Conservation (phyloP, 805 yeast species). For the Wilhelminamyces savonicus region DNA sequence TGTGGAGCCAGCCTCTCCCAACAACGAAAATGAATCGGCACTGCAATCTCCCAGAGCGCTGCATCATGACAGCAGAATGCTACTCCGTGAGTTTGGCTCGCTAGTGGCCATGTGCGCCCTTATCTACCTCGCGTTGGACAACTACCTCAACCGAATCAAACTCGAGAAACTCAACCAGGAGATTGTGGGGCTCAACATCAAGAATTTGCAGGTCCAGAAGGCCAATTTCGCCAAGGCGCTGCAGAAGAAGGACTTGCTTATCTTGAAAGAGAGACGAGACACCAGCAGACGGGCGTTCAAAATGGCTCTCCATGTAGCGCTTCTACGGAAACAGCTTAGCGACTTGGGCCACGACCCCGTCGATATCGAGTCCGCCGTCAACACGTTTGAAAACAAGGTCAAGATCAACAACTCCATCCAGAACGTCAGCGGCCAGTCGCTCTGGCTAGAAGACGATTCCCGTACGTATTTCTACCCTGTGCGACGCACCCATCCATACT, state of each 20-base stretch:
- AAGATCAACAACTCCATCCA: constrained; percentile 50
- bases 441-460: constrained; percentile 56
- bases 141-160: constrained; percentile 35
- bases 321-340: constrained; percentile 53
- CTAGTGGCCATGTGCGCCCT: constrained; percentile 38
- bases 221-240: constrained; percentile 44
- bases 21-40: no score
- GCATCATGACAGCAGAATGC: no score
- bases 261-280: constrained; percentile 46
- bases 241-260: constrained; percentile 46
- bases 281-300: constrained; percentile 45
- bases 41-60: no score
- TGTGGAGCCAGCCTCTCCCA: no score
- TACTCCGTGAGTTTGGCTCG: constrained; percentile 33
- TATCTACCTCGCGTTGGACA: constrained; percentile 47
- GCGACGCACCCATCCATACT: constrained; percentile 10
- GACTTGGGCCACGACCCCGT: constrained; percentile 57
- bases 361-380: constrained; percentile 44
- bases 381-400: constrained; percentile 53
- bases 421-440: constrained; percentile 46
- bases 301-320: constrained; percentile 62
- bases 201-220: constrained; percentile 37
- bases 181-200: constrained; percentile 29
- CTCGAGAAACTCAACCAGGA: constrained; percentile 31
- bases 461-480: constrained; percentile 12